A percentile compares a stretch with the other conserved stretches of the same genome.
phyloP scores from a whole-genome alignment of 768 basidiomycete genomes.

The Lactarius sp. region DNA sequence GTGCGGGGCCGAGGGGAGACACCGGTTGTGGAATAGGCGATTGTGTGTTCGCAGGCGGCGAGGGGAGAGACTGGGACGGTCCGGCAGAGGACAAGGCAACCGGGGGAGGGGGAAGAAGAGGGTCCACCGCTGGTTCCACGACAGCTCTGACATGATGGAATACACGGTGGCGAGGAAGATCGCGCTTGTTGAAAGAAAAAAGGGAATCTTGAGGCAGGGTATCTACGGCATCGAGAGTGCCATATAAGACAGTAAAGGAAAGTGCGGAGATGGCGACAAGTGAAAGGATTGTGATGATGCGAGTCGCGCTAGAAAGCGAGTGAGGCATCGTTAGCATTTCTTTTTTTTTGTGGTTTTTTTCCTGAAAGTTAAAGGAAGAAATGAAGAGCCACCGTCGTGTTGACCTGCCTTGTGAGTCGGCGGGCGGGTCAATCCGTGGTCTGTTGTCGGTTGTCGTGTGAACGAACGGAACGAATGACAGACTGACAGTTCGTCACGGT shows the following conservation, averaged over 20 bases:
- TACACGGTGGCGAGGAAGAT: background rate
- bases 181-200: background rate
- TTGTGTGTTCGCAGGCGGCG: background rate
- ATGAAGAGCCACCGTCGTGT: too few species aligned
- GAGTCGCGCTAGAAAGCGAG: background rate
- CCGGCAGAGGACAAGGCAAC: too few species aligned
- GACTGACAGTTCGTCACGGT: too few species aligned
- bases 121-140: too few species aligned
- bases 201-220: slow-evolving; percentile 1
- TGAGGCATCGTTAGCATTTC: slow-evolving; percentile 15
- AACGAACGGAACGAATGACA: too few species aligned
- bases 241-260: slow-evolving; percentile 7
- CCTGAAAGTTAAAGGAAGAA: too few species aligned
- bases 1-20: too few species aligned
- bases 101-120: too few species aligned
- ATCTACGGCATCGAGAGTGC: background rate
- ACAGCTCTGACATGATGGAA: slow-evolving; percentile 6
- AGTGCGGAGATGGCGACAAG: slow-evolving; percentile 11
- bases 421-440: too few species aligned
- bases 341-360: background rate
- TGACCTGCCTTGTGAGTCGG: too few species aligned
- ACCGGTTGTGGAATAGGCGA: background rate
- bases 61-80: background rate
- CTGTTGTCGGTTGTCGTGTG: too few species aligned
- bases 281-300: slow-evolving; percentile 24